Percentiles rank a stretch among this genome's conserved stretches.
Evolutionary conservation across 2,329 filamentous ascomycete genomes (phyloP).

Genomic region (Exophiala xenobiotica): DNA sequence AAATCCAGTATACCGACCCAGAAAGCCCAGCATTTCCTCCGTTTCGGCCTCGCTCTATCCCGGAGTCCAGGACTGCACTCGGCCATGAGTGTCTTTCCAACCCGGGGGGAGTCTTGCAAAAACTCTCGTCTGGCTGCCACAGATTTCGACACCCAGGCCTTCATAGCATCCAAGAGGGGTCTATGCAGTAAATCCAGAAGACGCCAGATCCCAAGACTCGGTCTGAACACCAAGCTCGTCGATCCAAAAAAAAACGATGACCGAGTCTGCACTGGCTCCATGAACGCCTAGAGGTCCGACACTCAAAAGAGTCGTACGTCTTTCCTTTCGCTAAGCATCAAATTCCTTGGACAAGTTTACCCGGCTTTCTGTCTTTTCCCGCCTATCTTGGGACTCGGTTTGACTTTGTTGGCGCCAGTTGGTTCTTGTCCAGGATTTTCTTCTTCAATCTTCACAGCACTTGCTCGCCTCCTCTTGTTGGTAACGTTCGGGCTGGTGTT

Average conservation of each 20-base stretch:
- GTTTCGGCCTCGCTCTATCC: not conserved
- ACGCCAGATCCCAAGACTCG: not conserved
- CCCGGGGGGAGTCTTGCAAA: not conserved
- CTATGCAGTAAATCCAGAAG: slow-evolving; percentile 6
- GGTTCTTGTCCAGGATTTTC: slow-evolving; percentile 54
- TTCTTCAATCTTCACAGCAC: slow-evolving; percentile 59
- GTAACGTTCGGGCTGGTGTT: slow-evolving; percentile 63
- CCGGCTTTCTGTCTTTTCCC: slow-evolving; percentile 49
- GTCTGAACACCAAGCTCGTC: slow-evolving; percentile 1
- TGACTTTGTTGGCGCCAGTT: slow-evolving; percentile 43
- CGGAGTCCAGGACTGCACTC: no score
- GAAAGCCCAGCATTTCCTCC: not conserved
- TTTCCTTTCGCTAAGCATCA: not conserved
- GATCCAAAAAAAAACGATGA: not conserved
- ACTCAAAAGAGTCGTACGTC: not conserved
- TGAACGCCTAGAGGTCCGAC: not conserved
- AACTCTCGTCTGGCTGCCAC: not conserved
- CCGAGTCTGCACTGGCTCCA: not conserved
- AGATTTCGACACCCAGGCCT: slow-evolving; percentile 3
- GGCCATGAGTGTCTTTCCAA: not conserved
- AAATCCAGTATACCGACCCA: not conserved
- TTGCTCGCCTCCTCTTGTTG: slow-evolving; percentile 57
- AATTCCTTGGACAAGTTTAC: not conserved
- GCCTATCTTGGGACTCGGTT: slow-evolving; percentile 47
- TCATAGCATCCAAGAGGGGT: not conserved